These are phyloP conservation scores for Epicoccum nigrum DNA, from an alignment of 2,329 filamentous ascomycete species.

Conservation along the genomic window DNA sequence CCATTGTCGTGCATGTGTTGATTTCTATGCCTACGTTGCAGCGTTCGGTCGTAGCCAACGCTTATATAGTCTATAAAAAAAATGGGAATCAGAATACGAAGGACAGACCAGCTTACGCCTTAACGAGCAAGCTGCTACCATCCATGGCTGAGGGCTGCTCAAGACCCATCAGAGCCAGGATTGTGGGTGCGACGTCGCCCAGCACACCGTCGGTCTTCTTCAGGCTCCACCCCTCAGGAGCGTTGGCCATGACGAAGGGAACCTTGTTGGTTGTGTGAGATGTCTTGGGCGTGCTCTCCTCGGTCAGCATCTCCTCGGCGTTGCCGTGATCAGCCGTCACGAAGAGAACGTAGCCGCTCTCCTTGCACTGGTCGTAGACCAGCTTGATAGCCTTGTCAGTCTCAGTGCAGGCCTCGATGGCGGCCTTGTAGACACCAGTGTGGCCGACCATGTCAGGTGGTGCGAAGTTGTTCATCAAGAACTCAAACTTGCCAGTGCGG, in stretches of 20 bases:
- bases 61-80: conserved; percentile 14
- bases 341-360: conserved; percentile 90
- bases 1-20: not conserved
- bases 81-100: conserved; percentile 11
- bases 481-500: conserved; percentile 83
- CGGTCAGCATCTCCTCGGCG: conserved; percentile 98
- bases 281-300: conserved; percentile 95
- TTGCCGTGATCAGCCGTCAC: conserved; percentile 96
- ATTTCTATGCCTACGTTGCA: conserved; percentile 20
- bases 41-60: conserved; percentile 18
- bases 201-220: conserved; percentile 87
- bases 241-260: conserved; percentile 97
- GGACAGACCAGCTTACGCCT: conserved; percentile 55
- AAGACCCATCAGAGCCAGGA: conserved; percentile 89
- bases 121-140: conserved; percentile 80
- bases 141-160: conserved; percentile 92
- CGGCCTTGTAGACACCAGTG: conserved; percentile 95
- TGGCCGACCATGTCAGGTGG: conserved; percentile 99
- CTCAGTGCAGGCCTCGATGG: conserved; percentile 79
- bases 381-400: conserved; percentile 94
- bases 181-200: conserved; percentile 94
- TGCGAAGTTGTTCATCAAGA: conserved; percentile 99
- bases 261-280: conserved; percentile 98
- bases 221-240: conserved; percentile 85
- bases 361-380: conserved; percentile 92